These are phyloP conservation scores for Pseudogymnoascus sp. DNA, from an alignment of 2,329 filamentous ascomycete genomes.

Conservation along the genomic window DNA sequence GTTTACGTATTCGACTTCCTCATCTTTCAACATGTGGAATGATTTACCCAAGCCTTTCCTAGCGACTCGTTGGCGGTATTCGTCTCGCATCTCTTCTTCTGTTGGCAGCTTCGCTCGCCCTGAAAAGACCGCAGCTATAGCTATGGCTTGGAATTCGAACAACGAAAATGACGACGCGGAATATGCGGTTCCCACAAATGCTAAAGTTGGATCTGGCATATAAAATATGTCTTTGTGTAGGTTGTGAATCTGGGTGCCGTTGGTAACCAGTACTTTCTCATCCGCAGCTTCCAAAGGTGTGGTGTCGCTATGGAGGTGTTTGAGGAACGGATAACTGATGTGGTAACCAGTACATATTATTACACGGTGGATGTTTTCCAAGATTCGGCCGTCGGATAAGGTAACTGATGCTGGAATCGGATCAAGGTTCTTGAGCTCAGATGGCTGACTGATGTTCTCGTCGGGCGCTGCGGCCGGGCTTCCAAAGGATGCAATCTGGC, in stretches of 20 bases:
- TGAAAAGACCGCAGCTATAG: conserved; percentile 36
- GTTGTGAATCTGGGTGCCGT: conserved; percentile 36
- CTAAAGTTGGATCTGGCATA: conserved; percentile 39
- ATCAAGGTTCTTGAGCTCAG: not conserved
- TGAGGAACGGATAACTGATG: conserved; percentile 57
- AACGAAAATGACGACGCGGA: conserved; percentile 42
- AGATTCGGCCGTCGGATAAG: conserved; percentile 43
- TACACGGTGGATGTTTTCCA: conserved; percentile 52
- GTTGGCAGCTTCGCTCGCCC: conserved; percentile 33
- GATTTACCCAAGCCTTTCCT: conserved; percentile 35
- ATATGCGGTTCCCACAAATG: conserved; percentile 40
- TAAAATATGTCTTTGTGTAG: conserved; percentile 46
- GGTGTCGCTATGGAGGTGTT: conserved; percentile 37
- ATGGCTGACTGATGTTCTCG: conserved; percentile 29
- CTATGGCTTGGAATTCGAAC: conserved; percentile 44
- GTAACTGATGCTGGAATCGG: conserved; percentile 43
- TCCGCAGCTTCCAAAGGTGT: conserved; percentile 39
- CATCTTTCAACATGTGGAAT: conserved; percentile 36
- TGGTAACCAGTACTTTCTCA: conserved; percentile 49
- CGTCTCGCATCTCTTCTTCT: conserved; percentile 31
- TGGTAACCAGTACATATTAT: conserved; percentile 64
- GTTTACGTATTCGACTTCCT: conserved; percentile 20
- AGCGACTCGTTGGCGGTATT: conserved; percentile 32
- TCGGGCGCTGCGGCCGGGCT: conserved; percentile 27
- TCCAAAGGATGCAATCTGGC: conserved; percentile 19